These are phyloP conservation scores for Aureobasidium subglaciale DNA, from an alignment of 2,329 filamentous ascomycete genomes.

Conservation along the genomic window DNA sequence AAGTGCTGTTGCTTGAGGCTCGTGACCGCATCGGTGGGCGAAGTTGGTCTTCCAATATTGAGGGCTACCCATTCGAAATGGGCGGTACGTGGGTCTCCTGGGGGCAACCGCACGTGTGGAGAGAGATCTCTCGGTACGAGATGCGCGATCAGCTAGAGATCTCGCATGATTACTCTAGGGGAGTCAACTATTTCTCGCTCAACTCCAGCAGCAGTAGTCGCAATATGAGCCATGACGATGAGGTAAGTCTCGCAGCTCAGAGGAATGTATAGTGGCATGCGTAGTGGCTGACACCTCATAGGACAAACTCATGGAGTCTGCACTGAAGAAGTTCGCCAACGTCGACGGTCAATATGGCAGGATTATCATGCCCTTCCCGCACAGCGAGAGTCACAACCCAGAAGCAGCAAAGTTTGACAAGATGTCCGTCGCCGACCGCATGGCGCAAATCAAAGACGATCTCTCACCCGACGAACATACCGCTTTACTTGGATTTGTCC, in stretches of 20 bases:
- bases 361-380: constrained; percentile 32
- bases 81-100: constrained; percentile 46
- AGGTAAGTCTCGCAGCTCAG: background rate
- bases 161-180: constrained; percentile 15
- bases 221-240: constrained; percentile 10
- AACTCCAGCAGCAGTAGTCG: background rate
- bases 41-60: constrained; percentile 40
- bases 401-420: constrained; percentile 22
- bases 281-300: background rate
- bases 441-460: constrained; percentile 23
- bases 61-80: constrained; percentile 41
- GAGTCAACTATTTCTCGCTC: constrained; percentile 5
- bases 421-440: constrained; percentile 25
- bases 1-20: constrained; percentile 41
- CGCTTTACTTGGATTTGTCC: constrained; percentile 21
- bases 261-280: no score
- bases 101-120: constrained; percentile 26
- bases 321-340: constrained; percentile 26
- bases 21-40: constrained; percentile 45
- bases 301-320: constrained; percentile 1
- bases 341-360: constrained; percentile 27
- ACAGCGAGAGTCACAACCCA: constrained; percentile 27
- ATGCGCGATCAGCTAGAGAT: constrained; percentile 18
- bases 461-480: constrained; percentile 21
- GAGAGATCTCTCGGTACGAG: constrained; percentile 27